phyloP scores from a whole-genome alignment of 1,139 yeast genomes.

The Scheffersomyces titani region DNA sequence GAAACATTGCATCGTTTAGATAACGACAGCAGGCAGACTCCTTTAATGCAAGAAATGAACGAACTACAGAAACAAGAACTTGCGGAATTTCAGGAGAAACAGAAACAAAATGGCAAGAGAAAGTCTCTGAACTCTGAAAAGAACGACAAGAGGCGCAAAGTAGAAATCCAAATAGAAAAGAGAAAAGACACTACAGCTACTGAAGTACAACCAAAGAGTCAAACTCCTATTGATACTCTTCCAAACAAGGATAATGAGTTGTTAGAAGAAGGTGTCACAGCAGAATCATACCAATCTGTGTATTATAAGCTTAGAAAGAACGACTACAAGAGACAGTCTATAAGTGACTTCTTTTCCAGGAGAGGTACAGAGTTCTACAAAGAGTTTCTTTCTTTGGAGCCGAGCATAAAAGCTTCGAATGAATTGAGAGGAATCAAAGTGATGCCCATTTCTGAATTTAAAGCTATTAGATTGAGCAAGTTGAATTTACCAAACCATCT shows the following conservation, averaged over 20 bases:
- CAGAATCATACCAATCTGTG: slow-evolving; percentile 53
- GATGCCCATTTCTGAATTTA: slow-evolving; percentile 29
- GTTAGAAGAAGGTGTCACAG: slow-evolving; percentile 41
- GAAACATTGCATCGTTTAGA: slow-evolving; percentile 39
- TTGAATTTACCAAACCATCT: slow-evolving; percentile 36
- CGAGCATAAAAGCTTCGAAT: slow-evolving; percentile 12
- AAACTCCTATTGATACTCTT: slow-evolving; percentile 22
- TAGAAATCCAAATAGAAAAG: slow-evolving; percentile 10
- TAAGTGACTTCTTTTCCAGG: slow-evolving; percentile 24
- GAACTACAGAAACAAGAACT: slow-evolving; percentile 7
- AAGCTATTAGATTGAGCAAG: slow-evolving; percentile 30
- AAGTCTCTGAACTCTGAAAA: slow-evolving; percentile 30
- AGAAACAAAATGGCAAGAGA: slow-evolving; percentile 18
- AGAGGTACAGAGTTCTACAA: slow-evolving; percentile 24
- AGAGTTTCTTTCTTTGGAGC: slow-evolving; percentile 9
- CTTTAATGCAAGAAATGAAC: not conserved
- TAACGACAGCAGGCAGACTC: slow-evolving; percentile 1
- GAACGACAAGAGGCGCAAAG: slow-evolving; percentile 26
- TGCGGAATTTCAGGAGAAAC: slow-evolving; percentile 7
- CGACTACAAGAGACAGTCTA: slow-evolving; percentile 46
- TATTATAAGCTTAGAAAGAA: slow-evolving; percentile 49
- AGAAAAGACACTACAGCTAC: slow-evolving; percentile 6
- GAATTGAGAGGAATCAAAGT: slow-evolving; percentile 18
- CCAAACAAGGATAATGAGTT: slow-evolving; percentile 43
- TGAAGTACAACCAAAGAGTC: not conserved